A percentile compares a stretch with the other conserved stretches of the same genome.
phyloP scores from a whole-genome alignment of 2,329 filamentous ascomycete genomes.

The Pseudogymnoascus sp. region DNA sequence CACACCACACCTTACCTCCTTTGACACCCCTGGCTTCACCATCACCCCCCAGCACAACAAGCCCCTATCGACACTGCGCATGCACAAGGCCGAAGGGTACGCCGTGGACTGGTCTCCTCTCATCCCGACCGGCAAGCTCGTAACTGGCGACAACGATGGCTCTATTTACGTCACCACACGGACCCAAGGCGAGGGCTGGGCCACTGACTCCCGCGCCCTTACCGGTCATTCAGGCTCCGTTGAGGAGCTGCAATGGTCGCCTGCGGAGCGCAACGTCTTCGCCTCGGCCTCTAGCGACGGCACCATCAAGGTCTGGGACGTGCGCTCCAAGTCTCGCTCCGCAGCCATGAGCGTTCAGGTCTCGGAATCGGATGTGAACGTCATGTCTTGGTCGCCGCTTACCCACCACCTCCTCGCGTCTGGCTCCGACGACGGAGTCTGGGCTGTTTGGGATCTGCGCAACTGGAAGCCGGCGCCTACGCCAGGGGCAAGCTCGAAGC shows the following conservation, averaged over 20 bases:
- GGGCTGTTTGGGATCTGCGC: constrained; percentile 92
- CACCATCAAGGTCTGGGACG: constrained; percentile 92
- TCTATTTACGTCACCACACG: constrained; percentile 82
- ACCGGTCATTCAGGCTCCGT: constrained; percentile 77
- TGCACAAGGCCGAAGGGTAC: constrained; percentile 91
- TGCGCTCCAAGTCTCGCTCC: constrained; percentile 79
- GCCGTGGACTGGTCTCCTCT: constrained; percentile 93
- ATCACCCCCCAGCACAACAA: constrained; percentile 80
- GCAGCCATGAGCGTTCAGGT: constrained; percentile 83
- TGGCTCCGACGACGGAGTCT: constrained; percentile 86
- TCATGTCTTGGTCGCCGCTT: constrained; percentile 88
- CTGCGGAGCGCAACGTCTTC: constrained; percentile 86
- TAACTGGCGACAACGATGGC: constrained; percentile 88
- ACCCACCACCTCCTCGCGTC: constrained; percentile 86
- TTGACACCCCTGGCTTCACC: constrained; percentile 78
- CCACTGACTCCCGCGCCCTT: constrained; percentile 77
- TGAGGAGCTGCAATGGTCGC: constrained; percentile 96
- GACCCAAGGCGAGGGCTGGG: constrained; percentile 81
- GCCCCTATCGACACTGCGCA: constrained; percentile 76
- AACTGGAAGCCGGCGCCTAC: constrained; percentile 72
- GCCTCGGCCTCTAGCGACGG: constrained; percentile 90
- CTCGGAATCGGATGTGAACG: constrained; percentile 82
- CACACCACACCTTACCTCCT: constrained; percentile 77
- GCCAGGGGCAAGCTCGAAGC: constrained; percentile 42
- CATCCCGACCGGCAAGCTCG: constrained; percentile 70